Evolutionary conservation across 179 eudicot species (phyloP), one percentile per base, ranked within the genome.

Genomic region (Beta lomatogona): DNA sequence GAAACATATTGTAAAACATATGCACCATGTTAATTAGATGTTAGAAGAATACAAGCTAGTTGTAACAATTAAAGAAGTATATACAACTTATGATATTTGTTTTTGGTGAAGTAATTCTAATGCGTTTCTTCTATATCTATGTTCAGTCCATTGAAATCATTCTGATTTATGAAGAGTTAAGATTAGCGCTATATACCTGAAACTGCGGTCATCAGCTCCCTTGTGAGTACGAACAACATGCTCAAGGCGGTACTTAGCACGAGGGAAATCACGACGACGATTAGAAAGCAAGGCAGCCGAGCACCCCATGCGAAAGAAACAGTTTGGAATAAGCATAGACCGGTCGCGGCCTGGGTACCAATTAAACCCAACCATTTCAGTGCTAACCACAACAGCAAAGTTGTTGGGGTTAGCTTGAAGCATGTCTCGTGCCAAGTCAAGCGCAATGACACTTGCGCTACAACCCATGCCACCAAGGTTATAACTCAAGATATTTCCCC

Each of bases 381-480:
- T 90, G 59, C 99, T 95, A 16, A 95, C 97, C 76, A 96, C 97
- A 21, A 96, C 92, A 0, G 97, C 99, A 31, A 84, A 92, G 83
- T 89, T 96, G 71, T 92, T 94, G 4, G 99, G 97, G 84, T 94
- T 96, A 1, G 98, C 97, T 79, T 92, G 91, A 10, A 96, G 85
- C 99, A 95, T 92, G 78, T 94, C 98, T 1, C 93, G 82, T 0
- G 99, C 99, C 86, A 95, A 76, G 81, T 96, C 99, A 21, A 96
- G 55, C 0, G 91, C 91, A 0, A 96, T 93, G 63, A 96, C 82
- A 46, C 97, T 98, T 0, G 99, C 98, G 55, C 98, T 94, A 77
- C 99, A 96, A 0, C 99, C 99, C 99, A 96, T 96, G 0, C 99
- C 99, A 4, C 99, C 99, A 3, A 96, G 81, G 77, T 96, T 96